Conservation (phyloP, 805 yeast species). For the Cyberlindnera sargentensis region DNA sequence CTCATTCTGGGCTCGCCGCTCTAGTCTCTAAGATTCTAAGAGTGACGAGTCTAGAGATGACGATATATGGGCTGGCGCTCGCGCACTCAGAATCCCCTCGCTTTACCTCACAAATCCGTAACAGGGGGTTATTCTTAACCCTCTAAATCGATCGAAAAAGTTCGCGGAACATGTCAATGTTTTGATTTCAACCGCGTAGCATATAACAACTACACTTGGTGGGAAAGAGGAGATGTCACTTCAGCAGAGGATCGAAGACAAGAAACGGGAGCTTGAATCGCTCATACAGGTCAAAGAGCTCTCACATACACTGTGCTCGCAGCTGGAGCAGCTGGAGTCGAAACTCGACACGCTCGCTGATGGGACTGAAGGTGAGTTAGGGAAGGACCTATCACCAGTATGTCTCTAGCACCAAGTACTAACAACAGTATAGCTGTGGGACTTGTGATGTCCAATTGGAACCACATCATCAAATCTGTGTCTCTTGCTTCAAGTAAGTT, state of each 20-base stretch:
- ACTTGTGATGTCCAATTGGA: conserved; percentile 57
- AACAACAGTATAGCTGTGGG: conserved; percentile 36
- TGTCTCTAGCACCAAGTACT: conserved; percentile 1
- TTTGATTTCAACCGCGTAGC: neutral
- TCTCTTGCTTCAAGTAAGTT: conserved; percentile 43
- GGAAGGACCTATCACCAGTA: no score
- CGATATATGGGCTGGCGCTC: no score
- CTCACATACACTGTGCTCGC: conserved; percentile 37
- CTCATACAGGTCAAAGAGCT: conserved; percentile 40
- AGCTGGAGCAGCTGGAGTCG: conserved; percentile 41
- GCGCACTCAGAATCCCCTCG: no score
- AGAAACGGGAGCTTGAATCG: conserved; percentile 43
- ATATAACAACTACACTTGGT: no score
- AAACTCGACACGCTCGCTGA: conserved; percentile 39
- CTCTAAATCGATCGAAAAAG: no score
- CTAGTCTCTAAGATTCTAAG: no score
- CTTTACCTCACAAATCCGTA: no score
- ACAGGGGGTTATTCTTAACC: no score
- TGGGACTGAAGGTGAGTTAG: conserved; percentile 41
- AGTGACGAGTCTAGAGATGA: no score
- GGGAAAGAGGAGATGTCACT: conserved; percentile 18
- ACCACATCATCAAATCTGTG: conserved; percentile 50
- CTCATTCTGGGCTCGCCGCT: no score
- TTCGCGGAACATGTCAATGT: neutral
- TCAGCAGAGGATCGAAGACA: conserved; percentile 31